phyloP scores from a whole-genome alignment of 768 basidiomycete genomes.

The Harrya chromipes region DNA sequence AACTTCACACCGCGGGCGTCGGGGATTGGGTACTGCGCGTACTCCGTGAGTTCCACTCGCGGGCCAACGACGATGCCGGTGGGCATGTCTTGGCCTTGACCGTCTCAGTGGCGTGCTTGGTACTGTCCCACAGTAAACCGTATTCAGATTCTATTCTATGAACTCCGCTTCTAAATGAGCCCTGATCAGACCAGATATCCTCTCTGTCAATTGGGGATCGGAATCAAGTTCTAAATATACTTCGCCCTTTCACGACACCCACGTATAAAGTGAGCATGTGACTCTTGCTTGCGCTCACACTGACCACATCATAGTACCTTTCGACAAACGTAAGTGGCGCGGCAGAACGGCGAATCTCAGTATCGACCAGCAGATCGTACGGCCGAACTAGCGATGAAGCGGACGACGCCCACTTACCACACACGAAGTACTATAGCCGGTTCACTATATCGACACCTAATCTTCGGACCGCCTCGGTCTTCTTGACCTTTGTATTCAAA shows the following conservation, averaged over 20 bases:
- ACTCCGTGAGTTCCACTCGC: constrained; percentile 17
- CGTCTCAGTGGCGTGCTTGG: constrained; percentile 34
- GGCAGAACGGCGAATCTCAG: constrained; percentile 10
- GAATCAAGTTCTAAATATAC: constrained; percentile 38
- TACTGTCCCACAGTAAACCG: constrained; percentile 36
- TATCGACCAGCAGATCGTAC: constrained; percentile 22
- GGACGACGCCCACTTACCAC: constrained; percentile 9
- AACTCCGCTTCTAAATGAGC: constrained; percentile 22
- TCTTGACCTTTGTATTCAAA: constrained; percentile 50
- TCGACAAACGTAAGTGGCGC: constrained; percentile 27
- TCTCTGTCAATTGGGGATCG: constrained; percentile 37
- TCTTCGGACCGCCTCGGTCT: constrained; percentile 45
- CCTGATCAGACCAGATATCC: constrained; percentile 38
- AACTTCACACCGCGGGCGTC: constrained; percentile 43
- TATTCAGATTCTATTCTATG: constrained; percentile 24
- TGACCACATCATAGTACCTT: constrained; percentile 24
- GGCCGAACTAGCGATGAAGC: constrained; percentile 15
- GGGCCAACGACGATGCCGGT: constrained; percentile 3
- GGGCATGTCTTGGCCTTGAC: constrained; percentile 24
- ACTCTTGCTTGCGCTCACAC: constrained; percentile 8
- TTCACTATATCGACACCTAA: constrained; percentile 32
- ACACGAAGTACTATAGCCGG: constrained; percentile 19
- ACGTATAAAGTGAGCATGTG: constrained; percentile 27
- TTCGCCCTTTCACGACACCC: constrained; percentile 40
- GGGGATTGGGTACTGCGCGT: constrained; percentile 26